These are phyloP conservation scores for Plasmodium inui DNA, from an alignment of 169 alveolate species.

Conservation along the genomic window DNA sequence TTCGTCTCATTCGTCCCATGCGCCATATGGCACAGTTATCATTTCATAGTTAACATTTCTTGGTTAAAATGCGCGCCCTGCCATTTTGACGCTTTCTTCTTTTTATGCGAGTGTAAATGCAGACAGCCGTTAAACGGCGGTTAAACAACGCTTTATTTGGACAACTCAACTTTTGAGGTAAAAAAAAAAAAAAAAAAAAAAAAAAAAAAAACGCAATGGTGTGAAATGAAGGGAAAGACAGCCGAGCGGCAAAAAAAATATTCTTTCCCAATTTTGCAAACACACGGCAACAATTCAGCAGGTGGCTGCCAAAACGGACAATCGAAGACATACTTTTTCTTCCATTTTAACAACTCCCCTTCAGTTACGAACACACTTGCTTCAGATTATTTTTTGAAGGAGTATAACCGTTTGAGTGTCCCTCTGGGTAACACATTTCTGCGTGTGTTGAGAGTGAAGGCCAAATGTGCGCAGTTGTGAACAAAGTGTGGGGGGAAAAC, in stretches of 20 bases:
- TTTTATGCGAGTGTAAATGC: not conserved
- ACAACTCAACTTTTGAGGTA: conserved; percentile 1
- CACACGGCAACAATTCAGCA: not conserved
- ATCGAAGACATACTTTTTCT: not conserved
- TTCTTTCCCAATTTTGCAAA: not conserved
- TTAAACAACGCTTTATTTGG: not conserved
- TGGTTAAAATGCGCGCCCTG: not conserved
- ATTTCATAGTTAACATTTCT: too few species aligned
- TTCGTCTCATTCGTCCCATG: not conserved
- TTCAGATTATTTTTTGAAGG: not conserved
- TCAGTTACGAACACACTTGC: not conserved
- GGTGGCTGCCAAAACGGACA: not conserved
- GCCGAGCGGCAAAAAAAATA: not conserved
- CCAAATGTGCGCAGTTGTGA: not conserved
- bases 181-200: conserved; percentile 1
- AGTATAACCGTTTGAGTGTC: not conserved
- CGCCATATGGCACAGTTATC: not conserved
- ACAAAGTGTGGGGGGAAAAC: not conserved
- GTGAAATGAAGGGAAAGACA: not conserved
- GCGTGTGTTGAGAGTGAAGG: not conserved
- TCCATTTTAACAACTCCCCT: not conserved
- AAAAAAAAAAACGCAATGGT: not conserved
- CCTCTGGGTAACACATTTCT: not conserved
- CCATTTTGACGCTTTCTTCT: not conserved
- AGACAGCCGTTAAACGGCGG: not conserved